Conservation (phyloP, 805 yeast species). For the Candida xiaguanensis region DNA sequence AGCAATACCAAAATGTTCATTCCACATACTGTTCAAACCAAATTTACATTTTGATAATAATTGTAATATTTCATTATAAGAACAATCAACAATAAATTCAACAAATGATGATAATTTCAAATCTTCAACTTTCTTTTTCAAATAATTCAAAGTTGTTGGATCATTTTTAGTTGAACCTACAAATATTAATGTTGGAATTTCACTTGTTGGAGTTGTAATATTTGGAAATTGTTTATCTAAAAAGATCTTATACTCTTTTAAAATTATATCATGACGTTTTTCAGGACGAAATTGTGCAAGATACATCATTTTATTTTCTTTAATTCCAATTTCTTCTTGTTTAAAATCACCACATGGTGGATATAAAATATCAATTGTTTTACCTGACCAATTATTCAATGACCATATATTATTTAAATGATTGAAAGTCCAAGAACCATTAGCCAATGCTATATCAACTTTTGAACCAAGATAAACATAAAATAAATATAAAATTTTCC, state of each 20-base stretch:
- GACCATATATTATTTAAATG: slow-evolving; percentile 71
- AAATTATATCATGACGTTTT: slow-evolving; percentile 75
- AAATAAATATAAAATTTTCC: slow-evolving; percentile 61
- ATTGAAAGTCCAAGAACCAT: slow-evolving; percentile 88
- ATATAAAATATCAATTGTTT: slow-evolving; percentile 50
- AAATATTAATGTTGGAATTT: slow-evolving; percentile 58
- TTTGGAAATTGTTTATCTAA: slow-evolving; percentile 19
- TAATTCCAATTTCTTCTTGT: slow-evolving; percentile 43
- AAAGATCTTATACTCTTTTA: slow-evolving; percentile 61
- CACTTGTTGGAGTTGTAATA: slow-evolving; percentile 15
- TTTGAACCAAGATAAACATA: slow-evolving; percentile 67
- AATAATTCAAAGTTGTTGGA: slow-evolving; percentile 48
- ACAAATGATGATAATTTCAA: slow-evolving; percentile 29
- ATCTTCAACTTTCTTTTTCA: slow-evolving; percentile 41
- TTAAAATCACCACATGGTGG: slow-evolving; percentile 75
- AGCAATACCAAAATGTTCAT: slow-evolving; percentile 97
- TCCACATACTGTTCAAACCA: slow-evolving; percentile 98
- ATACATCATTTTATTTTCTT: slow-evolving; percentile 41
- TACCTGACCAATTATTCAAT: slow-evolving; percentile 22
- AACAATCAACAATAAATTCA: slow-evolving; percentile 69
- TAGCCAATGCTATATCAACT: slow-evolving; percentile 65
- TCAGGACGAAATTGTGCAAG: slow-evolving; percentile 96
- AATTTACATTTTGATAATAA: slow-evolving; percentile 55
- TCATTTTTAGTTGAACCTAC: slow-evolving; percentile 78
- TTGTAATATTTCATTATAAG: slow-evolving; percentile 57